These are phyloP conservation scores for Tricholoma furcatifolium DNA, from an alignment of 768 basidiomycete species.

Conservation along the genomic window DNA sequence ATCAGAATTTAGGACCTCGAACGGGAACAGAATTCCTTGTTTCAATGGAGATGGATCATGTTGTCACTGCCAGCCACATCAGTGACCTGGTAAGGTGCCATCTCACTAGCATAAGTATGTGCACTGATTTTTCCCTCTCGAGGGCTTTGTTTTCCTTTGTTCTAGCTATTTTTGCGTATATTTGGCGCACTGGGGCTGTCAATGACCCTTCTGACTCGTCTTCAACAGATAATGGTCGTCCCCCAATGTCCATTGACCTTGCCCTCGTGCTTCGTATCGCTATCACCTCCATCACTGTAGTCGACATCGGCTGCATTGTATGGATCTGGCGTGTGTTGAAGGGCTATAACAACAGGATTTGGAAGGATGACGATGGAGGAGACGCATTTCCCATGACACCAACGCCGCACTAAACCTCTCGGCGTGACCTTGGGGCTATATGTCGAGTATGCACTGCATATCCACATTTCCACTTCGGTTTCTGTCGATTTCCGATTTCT, in stretches of 20 bases:
- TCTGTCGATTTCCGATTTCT: too few relatives aligned
- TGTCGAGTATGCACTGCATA: too few relatives aligned
- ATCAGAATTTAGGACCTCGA: too few relatives aligned
- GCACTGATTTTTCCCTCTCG: not conserved
- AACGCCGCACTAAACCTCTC: not conserved
- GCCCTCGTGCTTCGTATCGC: slow-evolving; percentile 8
- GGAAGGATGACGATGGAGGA: slow-evolving; percentile 10
- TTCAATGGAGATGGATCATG: slow-evolving; percentile 13
- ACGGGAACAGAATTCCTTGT: not conserved
- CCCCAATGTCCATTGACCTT: slow-evolving; percentile 11
- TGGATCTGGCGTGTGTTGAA: slow-evolving; percentile 11
- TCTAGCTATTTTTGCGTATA: slow-evolving; percentile 12
- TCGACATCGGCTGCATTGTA: slow-evolving; percentile 12
- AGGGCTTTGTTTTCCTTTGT: slow-evolving; percentile 13
- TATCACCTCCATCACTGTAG: slow-evolving; percentile 11
- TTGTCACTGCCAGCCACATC: slow-evolving; percentile 15
- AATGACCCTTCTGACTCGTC: slow-evolving; percentile 11
- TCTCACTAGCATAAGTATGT: not conserved
- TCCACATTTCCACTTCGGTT: too few relatives aligned
- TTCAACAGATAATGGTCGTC: not conserved
- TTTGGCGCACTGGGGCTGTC: slow-evolving; percentile 13
- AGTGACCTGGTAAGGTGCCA: slow-evolving; percentile 9
- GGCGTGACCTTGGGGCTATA: too few relatives aligned
- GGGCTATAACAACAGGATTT: slow-evolving; percentile 8
- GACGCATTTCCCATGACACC: slow-evolving; percentile 6